Base-by-base conservation (phyloP, 164 flowering plant genomes). In the Euptelea pleiosperma region DNA sequence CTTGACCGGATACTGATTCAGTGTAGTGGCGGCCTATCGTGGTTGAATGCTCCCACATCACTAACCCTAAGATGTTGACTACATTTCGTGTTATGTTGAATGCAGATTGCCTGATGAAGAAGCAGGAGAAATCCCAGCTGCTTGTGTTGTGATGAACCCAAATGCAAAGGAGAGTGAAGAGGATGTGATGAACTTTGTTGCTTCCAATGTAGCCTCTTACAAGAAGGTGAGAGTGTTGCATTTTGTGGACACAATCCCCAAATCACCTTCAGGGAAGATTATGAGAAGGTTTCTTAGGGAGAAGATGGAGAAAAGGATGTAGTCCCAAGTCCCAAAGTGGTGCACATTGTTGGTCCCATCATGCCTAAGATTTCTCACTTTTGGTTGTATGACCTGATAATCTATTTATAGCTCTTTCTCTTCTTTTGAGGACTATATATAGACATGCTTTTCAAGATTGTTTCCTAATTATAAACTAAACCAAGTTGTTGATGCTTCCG, bases 41-140 rank as follows among this genome's bases (percentile, higher is more conserved):
- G n/a, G n/a, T n/a, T n/a, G n/a, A n/a, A n/a, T n/a, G n/a, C n/a
- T n/a, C n/a, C n/a, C n/a, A n/a, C n/a, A n/a, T n/a, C n/a, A n/a
- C n/a, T n/a, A n/a, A n/a, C n/a, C n/a, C n/a, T n/a, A n/a, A n/a
- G n/a, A n/a, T n/a, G n/a, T n/a, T n/a, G n/a, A n/a, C n/a, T n/a
- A n/a, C n/a, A n/a, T n/a, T n/a, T n/a, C n/a, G n/a, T n/a, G n/a
- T n/a, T n/a, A n/a, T n/a, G 40, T 11, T 29, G 2, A 22, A 55
- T 70, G 71, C 71, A 94, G 97, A 55, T 25, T 94, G 67, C 80
- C 91, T 0, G 96, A 94, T 67, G 87, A 82, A 63, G 99, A 91
- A 49, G 99, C 99, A 0, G 99, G 99, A 25, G 97, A 94, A 72
- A 79, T 94, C 34, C 99, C 99, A 62, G 97, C 73, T 1, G 99